Evolutionary conservation across 768 basidiomycete species (phyloP).

Genomic region (Lactifluus volemus): DNA sequence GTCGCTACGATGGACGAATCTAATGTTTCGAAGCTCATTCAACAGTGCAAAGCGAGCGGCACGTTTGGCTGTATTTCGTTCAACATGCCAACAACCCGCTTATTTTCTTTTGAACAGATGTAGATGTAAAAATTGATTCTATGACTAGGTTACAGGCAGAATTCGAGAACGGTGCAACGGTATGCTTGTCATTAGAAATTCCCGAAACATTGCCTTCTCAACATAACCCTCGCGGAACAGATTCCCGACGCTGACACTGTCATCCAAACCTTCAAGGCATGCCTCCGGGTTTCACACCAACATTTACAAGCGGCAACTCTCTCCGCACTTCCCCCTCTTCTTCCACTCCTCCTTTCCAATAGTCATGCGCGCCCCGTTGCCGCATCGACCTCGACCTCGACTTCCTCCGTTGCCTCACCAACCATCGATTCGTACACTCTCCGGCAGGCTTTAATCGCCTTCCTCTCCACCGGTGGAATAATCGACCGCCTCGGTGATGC

Average conservation of each 20-base stretch:
- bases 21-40: constrained; percentile 24
- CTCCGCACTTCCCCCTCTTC: constrained; percentile 54
- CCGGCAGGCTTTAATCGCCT: constrained; percentile 56
- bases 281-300: constrained; percentile 72
- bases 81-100: not conserved
- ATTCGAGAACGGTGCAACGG: constrained; percentile 66
- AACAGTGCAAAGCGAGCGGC: constrained; percentile 28
- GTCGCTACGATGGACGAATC: constrained; percentile 24
- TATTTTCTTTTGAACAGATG: constrained; percentile 38
- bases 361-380: constrained; percentile 21
- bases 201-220: not conserved
- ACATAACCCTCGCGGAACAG: constrained; percentile 31
- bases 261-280: constrained; percentile 60
- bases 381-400: constrained; percentile 40
- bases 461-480: constrained; percentile 68
- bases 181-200: constrained; percentile 26
- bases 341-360: constrained; percentile 52
- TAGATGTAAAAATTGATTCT: constrained; percentile 74
- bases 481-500: constrained; percentile 76
- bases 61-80: constrained; percentile 5
- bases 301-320: constrained; percentile 74
- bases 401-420: constrained; percentile 36
- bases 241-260: constrained; percentile 65
- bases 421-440: constrained; percentile 49
- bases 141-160: constrained; percentile 67